phyloP scores from a whole-genome alignment of 306 rosid genomes.

The Styphnolobium japonicum region DNA sequence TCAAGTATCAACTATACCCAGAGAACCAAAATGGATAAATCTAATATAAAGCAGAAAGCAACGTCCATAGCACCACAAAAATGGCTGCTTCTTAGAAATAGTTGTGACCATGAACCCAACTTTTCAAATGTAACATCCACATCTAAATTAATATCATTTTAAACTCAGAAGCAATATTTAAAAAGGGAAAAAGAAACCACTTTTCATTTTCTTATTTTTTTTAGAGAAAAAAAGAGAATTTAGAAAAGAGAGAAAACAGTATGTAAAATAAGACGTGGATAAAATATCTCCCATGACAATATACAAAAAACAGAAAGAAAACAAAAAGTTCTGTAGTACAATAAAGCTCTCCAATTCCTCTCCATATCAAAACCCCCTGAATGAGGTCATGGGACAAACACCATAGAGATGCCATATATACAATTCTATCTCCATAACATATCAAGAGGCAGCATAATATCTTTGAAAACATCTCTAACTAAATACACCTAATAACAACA shows the following conservation, averaged over 20 bases:
- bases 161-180: background rate
- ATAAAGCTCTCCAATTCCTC: slow-evolving; percentile 5
- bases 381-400: background rate
- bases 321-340: background rate
- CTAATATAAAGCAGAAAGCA: slow-evolving; percentile 10
- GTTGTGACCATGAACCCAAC: background rate
- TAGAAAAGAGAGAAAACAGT: slow-evolving; percentile 3
- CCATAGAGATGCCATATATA: background rate
- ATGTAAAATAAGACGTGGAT: background rate
- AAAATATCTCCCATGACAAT: background rate
- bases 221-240: background rate
- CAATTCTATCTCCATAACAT: background rate
- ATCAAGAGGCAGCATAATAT: slow-evolving; percentile 9
- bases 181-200: background rate
- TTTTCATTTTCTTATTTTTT: background rate
- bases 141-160: background rate
- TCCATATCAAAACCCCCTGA: background rate
- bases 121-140: background rate
- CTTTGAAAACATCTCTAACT: background rate
- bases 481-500: background rate
- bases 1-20: slow-evolving; percentile 1
- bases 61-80: slow-evolving; percentile 11
- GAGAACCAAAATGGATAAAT: background rate
- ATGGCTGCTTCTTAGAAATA: background rate
- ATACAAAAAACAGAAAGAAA: background rate